These are phyloP conservation scores for Phyllosticta paracitricarpa DNA, from an alignment of 2,329 filamentous ascomycete species.

Conservation along the genomic window DNA sequence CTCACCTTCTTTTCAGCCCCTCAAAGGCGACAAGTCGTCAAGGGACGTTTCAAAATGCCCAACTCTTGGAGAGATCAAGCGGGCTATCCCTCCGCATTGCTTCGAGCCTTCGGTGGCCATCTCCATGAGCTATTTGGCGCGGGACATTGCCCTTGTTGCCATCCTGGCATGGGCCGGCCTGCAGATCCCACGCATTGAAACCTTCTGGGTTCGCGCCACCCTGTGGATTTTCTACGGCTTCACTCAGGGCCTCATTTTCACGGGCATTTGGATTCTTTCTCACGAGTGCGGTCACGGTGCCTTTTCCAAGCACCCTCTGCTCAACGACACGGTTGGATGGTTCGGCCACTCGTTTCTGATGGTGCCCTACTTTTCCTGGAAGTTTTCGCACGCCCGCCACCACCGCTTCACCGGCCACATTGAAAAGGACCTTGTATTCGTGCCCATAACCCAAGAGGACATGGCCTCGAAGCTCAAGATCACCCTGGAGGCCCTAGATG, in stretches of 20 bases:
- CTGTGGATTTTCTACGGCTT: constrained; percentile 53
- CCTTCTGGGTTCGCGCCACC: constrained; percentile 33
- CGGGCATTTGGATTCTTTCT: constrained; percentile 60
- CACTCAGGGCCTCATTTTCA: constrained; percentile 55
- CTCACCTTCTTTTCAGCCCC: neutral
- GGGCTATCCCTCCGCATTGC: constrained; percentile 52
- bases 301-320: constrained; percentile 45
- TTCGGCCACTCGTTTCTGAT: constrained; percentile 54
- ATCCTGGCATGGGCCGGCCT: constrained; percentile 42
- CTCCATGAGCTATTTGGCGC: constrained; percentile 38
- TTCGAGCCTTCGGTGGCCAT: constrained; percentile 45
- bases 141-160: constrained; percentile 44
- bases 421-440: constrained; percentile 47
- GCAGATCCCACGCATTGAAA: constrained; percentile 43
- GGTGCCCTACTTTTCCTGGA: constrained; percentile 65
- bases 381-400: constrained; percentile 59
- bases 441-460: constrained; percentile 18
- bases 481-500: constrained; percentile 26
- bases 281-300: constrained; percentile 64
- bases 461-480: constrained; percentile 5
- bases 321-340: constrained; percentile 57
- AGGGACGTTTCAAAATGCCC: constrained; percentile 5
- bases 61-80: constrained; percentile 15
- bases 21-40: neutral
- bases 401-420: constrained; percentile 60